Conservation (phyloP, 495 filamentous ascomycete species). For the Bacidia gigantensis region DNA sequence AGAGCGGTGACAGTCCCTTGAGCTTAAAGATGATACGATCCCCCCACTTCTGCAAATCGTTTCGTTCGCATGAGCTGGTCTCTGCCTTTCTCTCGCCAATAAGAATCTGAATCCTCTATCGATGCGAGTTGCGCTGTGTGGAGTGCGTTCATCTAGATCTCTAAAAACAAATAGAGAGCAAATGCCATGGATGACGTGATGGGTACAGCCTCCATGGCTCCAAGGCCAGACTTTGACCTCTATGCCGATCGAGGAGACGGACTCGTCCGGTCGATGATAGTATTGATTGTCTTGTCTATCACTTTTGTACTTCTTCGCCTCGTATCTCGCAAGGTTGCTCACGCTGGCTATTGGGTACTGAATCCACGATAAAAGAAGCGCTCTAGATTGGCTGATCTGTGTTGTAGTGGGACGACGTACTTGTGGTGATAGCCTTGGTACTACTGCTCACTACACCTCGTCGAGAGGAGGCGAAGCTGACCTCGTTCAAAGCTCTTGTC, state of each 20-base stretch:
- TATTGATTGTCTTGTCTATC: not conserved
- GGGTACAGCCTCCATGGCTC: not conserved
- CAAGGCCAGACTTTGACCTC: not conserved
- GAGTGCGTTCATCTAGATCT: no score
- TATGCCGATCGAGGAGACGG: not conserved
- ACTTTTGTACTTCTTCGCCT: not conserved
- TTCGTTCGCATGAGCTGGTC: not conserved
- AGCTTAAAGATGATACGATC: not conserved
- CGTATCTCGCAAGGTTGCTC: not conserved
- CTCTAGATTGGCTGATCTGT: not conserved
- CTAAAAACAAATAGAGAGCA: not conserved
- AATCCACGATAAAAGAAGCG: not conserved
- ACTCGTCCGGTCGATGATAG: not conserved
- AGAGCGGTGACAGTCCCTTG: not conserved
- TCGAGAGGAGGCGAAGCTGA: not conserved
- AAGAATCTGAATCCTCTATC: no score
- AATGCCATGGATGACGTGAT: not conserved
- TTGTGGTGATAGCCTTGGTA: not conserved
- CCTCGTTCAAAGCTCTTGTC: not conserved
- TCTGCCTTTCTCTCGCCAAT: not conserved
- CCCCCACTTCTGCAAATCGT: not conserved
- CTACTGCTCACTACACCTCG: not conserved
- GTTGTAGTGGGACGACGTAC: constrained; percentile 2
- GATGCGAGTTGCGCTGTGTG: no score
- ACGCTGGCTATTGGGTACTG: not conserved